phyloP scores from a whole-genome alignment of 2,329 filamentous ascomycete species.

The Fusarium phyllophilum region DNA sequence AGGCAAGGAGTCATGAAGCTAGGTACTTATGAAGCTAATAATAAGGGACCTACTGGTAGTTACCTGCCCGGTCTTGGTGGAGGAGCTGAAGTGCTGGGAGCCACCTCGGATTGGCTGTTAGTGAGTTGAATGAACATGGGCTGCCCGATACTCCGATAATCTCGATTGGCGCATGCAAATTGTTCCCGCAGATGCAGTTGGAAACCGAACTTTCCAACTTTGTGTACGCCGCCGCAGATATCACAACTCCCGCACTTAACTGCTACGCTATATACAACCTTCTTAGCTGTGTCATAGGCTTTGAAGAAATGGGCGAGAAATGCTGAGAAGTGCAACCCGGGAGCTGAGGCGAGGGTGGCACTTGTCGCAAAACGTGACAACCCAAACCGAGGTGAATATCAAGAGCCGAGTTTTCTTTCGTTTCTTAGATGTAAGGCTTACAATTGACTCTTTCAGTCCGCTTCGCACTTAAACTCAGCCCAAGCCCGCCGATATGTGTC shows the following conservation, averaged over 20 bases:
- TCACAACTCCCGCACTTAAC: background rate
- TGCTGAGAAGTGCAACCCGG: conserved; percentile 50
- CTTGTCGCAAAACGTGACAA: conserved; percentile 37
- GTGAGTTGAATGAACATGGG: background rate
- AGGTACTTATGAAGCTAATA: background rate
- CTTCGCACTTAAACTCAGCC: background rate
- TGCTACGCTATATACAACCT: background rate
- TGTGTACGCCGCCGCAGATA: background rate
- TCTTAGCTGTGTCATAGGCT: background rate
- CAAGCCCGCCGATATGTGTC: conserved; percentile 13
- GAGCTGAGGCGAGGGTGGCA: conserved; percentile 47
- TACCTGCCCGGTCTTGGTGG: background rate
- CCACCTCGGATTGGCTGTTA: conserved; percentile 11
- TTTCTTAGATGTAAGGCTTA: conserved; percentile 11
- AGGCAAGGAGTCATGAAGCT: background rate
- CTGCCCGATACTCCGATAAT: conserved; percentile 20
- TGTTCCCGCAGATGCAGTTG: background rate
- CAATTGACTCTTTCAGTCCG: conserved; percentile 17
- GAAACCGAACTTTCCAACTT: background rate
- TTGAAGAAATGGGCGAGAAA: conserved; percentile 49
- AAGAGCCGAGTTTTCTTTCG: background rate
- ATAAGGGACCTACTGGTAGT: background rate
- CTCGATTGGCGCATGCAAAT: conserved; percentile 43
- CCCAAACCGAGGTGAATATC: conserved; percentile 37
- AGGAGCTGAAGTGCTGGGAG: background rate